Conservation (phyloP, 176 grass and related monocot species). For the Canna indica region DNA sequence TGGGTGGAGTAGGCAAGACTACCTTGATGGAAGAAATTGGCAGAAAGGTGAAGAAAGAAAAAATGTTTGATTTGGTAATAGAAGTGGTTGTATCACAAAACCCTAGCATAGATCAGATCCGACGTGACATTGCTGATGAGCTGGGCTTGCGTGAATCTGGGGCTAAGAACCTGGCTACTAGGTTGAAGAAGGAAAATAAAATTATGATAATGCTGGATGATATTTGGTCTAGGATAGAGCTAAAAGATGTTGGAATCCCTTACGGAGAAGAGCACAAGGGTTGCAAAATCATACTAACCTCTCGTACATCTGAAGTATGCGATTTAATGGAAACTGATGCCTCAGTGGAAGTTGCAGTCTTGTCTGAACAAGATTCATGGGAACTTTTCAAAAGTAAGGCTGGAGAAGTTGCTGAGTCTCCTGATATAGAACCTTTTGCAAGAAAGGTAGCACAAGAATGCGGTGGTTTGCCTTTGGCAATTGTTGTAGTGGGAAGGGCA, state of each 20-base stretch:
- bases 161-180: not conserved
- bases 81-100: conserved; percentile 18
- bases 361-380: conserved; percentile 25
- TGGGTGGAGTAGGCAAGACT: conserved; percentile 28
- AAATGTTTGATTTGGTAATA: conserved; percentile 15
- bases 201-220: conserved; percentile 25
- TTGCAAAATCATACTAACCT: conserved; percentile 26
- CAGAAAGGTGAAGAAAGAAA: not conserved
- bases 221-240: conserved; percentile 19
- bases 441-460: conserved; percentile 15
- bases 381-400: conserved; percentile 23
- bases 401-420: conserved; percentile 1
- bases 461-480: conserved; percentile 21
- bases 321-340: conserved; percentile 17
- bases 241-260: conserved; percentile 22
- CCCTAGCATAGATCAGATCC: conserved; percentile 1
- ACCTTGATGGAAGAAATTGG: conserved; percentile 18
- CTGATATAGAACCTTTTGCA: conserved; percentile 19
- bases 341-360: conserved; percentile 5
- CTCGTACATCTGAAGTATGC: conserved; percentile 21
- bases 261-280: not conserved
- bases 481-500: conserved; percentile 19
- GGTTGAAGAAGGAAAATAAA: conserved; percentile 11
- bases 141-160: conserved; percentile 14
- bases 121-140: conserved; percentile 1